These are phyloP conservation scores for Hyaloperonospora brassicae DNA, from an alignment of 352 stramenopile genomes.

Conservation along the genomic window DNA sequence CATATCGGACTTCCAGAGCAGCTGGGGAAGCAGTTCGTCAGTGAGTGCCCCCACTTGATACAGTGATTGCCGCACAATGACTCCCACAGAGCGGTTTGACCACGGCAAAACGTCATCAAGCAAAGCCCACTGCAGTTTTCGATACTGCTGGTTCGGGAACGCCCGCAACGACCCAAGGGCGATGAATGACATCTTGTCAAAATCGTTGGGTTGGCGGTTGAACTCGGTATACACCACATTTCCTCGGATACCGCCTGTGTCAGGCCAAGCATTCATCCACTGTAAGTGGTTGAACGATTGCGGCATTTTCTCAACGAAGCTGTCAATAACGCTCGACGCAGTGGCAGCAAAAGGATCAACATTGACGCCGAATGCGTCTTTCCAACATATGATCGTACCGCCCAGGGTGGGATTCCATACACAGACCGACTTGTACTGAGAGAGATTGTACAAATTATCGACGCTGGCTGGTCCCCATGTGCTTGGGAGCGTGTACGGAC, in stretches of 20 bases:
- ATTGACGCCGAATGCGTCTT: conserved; percentile 6
- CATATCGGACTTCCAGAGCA: conserved; percentile 42
- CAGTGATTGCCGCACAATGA: conserved; percentile 36
- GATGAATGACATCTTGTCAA: conserved; percentile 27
- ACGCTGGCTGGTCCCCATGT: conserved; percentile 9
- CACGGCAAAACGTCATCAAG: conserved; percentile 37
- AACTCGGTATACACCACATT: conserved; percentile 43
- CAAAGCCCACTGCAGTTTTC: conserved; percentile 37
- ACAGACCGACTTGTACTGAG: conserved; percentile 21
- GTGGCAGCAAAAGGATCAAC: conserved; percentile 39
- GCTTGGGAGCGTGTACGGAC: conserved; percentile 13
- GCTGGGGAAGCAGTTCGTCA: conserved; percentile 14
- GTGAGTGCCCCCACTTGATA: conserved; percentile 41
- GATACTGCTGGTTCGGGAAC: conserved; percentile 42
- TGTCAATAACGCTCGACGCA: conserved; percentile 11
- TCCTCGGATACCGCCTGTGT: conserved; percentile 21
- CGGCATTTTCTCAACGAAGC: conserved; percentile 33
- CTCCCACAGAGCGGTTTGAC: conserved; percentile 27
- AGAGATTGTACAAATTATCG: conserved; percentile 10
- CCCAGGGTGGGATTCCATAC: conserved; percentile 32
- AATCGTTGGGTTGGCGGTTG: conserved; percentile 11
- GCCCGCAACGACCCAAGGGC: conserved; percentile 33
- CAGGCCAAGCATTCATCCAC: conserved; percentile 43
- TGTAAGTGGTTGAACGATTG: conserved; percentile 14
- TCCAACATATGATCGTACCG: conserved; percentile 27